Percentiles rank a stretch among this genome's conserved stretches.
Evolutionary conservation across 2,329 filamentous ascomycete genomes (phyloP).

Genomic region (Sporothrix mexicana): DNA sequence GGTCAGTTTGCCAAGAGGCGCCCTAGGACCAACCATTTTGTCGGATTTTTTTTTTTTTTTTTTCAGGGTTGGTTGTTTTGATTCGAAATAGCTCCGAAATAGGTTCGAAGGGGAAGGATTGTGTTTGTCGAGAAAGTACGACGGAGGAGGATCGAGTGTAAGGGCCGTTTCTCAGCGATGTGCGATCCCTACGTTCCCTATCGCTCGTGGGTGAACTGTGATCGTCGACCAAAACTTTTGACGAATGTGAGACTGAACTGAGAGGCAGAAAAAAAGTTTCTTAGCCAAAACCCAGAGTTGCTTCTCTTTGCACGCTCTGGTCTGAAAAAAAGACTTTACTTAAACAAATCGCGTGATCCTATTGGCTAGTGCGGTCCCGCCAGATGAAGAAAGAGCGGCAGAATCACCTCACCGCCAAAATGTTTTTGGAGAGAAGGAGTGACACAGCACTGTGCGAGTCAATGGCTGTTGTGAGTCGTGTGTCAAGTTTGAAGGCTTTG

Average conservation of each 20-base stretch:
- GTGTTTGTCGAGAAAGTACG: neutral
- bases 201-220: neutral
- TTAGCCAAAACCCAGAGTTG: neutral
- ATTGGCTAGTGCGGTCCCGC: constrained; percentile 31
- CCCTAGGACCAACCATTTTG: constrained; percentile 39
- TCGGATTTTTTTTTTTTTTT: neutral
- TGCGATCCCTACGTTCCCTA: neutral
- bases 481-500: neutral
- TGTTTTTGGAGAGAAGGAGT: constrained; percentile 17
- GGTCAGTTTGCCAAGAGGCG: constrained; percentile 43
- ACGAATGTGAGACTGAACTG: neutral
- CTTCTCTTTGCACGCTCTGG: neutral
- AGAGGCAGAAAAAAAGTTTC: constrained; percentile 11
- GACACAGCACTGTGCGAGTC: constrained; percentile 23
- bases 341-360: constrained; percentile 22
- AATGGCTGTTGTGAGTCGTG: neutral
- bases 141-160: neutral
- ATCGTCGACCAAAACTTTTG: neutral
- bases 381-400: constrained; percentile 33
- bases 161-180: neutral
- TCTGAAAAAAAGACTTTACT: constrained; percentile 30
- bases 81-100: neutral
- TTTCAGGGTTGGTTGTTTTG: neutral
- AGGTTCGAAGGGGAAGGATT: neutral
- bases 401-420: constrained; percentile 37